Evolutionary conservation across 495 filamentous ascomycete species (phyloP), one percentile per base, ranked within the genome.

Genomic region (Chlorociboria aeruginascens): DNA sequence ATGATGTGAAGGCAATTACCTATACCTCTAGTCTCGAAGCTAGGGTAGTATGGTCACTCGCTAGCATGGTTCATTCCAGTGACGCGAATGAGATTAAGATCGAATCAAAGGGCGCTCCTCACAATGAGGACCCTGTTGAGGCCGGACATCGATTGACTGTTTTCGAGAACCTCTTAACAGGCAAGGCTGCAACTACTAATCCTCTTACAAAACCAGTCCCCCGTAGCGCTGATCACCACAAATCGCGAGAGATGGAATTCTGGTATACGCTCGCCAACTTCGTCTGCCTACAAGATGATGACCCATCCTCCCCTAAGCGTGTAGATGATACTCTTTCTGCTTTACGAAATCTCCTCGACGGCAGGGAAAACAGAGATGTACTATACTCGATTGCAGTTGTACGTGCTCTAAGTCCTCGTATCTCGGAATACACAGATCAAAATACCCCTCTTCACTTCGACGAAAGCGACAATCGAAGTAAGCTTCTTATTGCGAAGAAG

Each of bases 351-450:
- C 65, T 89, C 6, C 72, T 95, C 8, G 81, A 88, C 49, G 81
- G 77, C 46, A 74, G 78, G 14, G 89, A 95, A 66, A 90, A 89
- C 57, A 79, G 89, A n/a, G 89, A 95, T 54, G 85, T 93, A 7
- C 73, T 94, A 31, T 95, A 95, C 61, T 90, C 85, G 10, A 81
- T 95, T 49, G 84, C 84, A 20, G 78, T 94, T 43, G 78, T 82
- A 8, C 78, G 88, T 14, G 78, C 86, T 52, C 71, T 85, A 33
- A 82, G 85, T 28, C 73, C 76, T 33, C 76, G 80, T 13, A 76
- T 82, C 62, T 72, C 70, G 34, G 86, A 70, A 46, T 83, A 72
- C 57, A 78, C 73, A 54, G 77, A 69, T 58, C 80, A 66, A 60
- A 69, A 71, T 57, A 72, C 57, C 38, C 77, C 65, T 30, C 70